Evolutionary conservation across 371 early-diverging fungal species (phyloP), one percentile per base, ranked within the genome.

Genomic region (Rhizopus sp.): DNA sequence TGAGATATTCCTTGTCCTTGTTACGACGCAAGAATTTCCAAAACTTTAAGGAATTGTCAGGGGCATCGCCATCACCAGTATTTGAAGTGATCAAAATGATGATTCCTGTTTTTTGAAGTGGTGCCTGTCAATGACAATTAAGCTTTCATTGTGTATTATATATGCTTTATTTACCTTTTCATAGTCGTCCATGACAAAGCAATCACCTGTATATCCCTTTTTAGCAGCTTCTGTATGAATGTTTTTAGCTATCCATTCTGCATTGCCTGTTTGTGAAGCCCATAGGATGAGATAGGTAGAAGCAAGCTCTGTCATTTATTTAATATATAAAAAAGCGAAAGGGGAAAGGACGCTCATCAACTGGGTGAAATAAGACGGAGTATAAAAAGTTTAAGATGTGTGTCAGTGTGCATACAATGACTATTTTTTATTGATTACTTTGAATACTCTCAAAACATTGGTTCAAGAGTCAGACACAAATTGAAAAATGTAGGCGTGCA

Each of bases 41-140:
- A 72, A 94, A 95, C 66, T 92, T 90, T 17, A 86, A 78, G 0
- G 93, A 80, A 73, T 96, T 95, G 65, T 94, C 94, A 4, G 97
- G 97, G 34, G 95, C 89, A 64, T 97, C 97, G 16, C 97, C 97
- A 69, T 97, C 95, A 13, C 96, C 97, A 0, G 95, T 95, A n/a
- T 93, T 95, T 7, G 95, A 93, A 37, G 85, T 73, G 0, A 97
- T 89, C 59, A 93, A 77, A 17, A 97, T 87, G 1, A 90, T 68
- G 3, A 88, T 79, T 17, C 83, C 78, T 15, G 81, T 71, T 29
- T 68, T 67, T 23, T 73, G 65, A 16, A 87, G 53, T 42, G 67
- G 55, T 23, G 66, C 72, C 80, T 79, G 58, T 31, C 29, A 33
- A 29, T 15, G 34, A 12, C 23, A 33, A 23, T 23, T 29, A 4